phyloP scores from a whole-genome alignment of 306 rosid genomes.

The barrel medic (Medicago truncatula) region DNA sequence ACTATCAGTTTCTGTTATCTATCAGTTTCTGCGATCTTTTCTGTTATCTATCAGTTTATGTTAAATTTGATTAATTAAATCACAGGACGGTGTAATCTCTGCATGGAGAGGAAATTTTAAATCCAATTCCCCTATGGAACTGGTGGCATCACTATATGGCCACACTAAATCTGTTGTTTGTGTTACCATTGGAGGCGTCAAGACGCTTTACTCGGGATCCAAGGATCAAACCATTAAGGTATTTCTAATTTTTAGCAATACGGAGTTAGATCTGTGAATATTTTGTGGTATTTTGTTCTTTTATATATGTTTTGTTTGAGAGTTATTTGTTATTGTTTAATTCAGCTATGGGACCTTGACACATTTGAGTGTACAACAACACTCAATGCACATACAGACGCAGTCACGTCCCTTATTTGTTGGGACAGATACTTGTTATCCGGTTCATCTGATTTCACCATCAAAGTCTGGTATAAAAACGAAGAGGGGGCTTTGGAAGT shows the following conservation, averaged over 20 bases:
- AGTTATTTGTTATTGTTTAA: neutral
- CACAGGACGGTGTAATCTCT: conserved; percentile 49
- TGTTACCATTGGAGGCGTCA: no score
- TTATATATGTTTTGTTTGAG: neutral
- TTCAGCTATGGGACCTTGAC: conserved; percentile 58
- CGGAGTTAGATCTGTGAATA: neutral
- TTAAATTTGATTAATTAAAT: neutral
- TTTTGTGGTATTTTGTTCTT: neutral
- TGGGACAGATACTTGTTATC: conserved; percentile 50
- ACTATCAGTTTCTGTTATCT: neutral
- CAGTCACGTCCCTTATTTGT: conserved; percentile 13
- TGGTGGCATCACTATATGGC: no score
- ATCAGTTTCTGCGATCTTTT: no score
- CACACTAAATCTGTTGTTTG: no score
- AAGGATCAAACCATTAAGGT: no score
- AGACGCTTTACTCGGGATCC: no score
- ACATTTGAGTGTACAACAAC: conserved; percentile 51
- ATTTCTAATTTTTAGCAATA: neutral
- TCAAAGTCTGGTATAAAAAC: conserved; percentile 49
- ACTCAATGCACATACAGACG: conserved; percentile 47
- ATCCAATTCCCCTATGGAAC: no score
- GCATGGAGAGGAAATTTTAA: conserved; percentile 44
- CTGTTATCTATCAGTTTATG: neutral
- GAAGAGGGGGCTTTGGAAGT: conserved; percentile 41
- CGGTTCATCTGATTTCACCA: conserved; percentile 44